Evolutionary conservation across 768 basidiomycete genomes (phyloP), one percentile per base, ranked within the genome.

Genomic region (Amanita exitialis): DNA sequence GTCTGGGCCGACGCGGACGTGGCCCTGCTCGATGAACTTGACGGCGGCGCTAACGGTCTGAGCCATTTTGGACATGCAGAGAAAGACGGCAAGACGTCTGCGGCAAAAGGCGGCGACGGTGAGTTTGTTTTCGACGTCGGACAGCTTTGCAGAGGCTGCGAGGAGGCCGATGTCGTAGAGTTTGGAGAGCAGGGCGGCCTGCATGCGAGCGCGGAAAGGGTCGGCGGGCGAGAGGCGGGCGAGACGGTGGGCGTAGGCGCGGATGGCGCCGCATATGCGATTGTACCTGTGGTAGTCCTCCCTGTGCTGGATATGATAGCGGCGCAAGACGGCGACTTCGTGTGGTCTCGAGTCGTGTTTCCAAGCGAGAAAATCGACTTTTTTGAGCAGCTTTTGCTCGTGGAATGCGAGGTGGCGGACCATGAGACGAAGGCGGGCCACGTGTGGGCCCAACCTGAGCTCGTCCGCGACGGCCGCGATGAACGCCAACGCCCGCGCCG

Each of bases 231-330:
- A 90, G 8, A 99, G 79, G 21, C 91, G 72, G 15, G 94, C 84
- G 42, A 97, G 62, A 18, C 90, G 81, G 68, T 97, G 92, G 0
- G 91, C 88, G 63, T 86, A 82, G 2, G 85, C 78, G 41, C 93
- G 80, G 39, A 97, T 70, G 3, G 86, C 79, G 35, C 96, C 96
- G 61, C 86, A 91, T 16, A 99, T 75, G 65, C 90, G 94, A 75
- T 99, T 99, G 75, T 98, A 89, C 86, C 90, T 92, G 78, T 90
- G 85, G 64, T 94, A 94, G 69, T 95, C 92, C 55, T 95, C 92
- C 59, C 94, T 70, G 67, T 93, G 77, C 61, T 97, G 94, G 55
- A 99, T 78, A 68, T 98, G 96, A 66, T 97, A 99, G 52, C 93
- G 72, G 16, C 95, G 81, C 81, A 98, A 87, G 49, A 98, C 86